phyloP scores from a whole-genome alignment of 352 stramenopile species.

The Phytophthora litchii region DNA sequence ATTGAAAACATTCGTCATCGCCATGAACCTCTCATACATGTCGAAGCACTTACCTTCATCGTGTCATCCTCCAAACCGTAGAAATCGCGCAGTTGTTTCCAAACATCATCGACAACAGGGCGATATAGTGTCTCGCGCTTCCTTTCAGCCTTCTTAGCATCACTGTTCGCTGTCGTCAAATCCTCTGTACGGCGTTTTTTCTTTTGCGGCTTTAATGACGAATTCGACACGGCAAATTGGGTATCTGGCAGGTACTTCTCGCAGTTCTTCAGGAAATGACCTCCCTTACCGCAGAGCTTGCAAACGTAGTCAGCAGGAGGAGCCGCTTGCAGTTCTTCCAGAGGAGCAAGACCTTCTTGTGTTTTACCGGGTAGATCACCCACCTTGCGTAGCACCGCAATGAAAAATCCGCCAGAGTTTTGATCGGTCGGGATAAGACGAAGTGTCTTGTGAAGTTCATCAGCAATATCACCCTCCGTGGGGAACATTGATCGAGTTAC shows the following conservation, averaged over 20 bases:
- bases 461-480: slow-evolving; percentile 35
- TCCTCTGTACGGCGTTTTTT: slow-evolving; percentile 58
- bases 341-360: slow-evolving; percentile 54
- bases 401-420: slow-evolving; percentile 99
- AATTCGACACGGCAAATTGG: slow-evolving; percentile 38
- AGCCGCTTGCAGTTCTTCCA: slow-evolving; percentile 50
- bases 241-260: slow-evolving; percentile 56
- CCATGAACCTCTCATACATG: neutral
- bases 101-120: slow-evolving; percentile 64
- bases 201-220: slow-evolving; percentile 37
- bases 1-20: neutral
- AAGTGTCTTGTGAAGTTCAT: slow-evolving; percentile 90
- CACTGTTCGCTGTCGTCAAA: slow-evolving; percentile 1
- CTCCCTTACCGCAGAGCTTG: slow-evolving; percentile 69
- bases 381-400: slow-evolving; percentile 94
- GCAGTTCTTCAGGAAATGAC: slow-evolving; percentile 83
- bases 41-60: slow-evolving; percentile 44
- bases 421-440: slow-evolving; percentile 97
- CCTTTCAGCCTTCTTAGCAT: slow-evolving; percentile 34
- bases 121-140: slow-evolving; percentile 78
- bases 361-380: slow-evolving; percentile 53
- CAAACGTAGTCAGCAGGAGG: slow-evolving; percentile 74
- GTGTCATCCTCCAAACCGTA: slow-evolving; percentile 64
- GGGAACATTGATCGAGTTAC: slow-evolving; percentile 89
- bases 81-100: slow-evolving; percentile 59